phyloP scores from a whole-genome alignment of 2,329 filamentous ascomycete genomes.

The Lizonia empirigonia region DNA sequence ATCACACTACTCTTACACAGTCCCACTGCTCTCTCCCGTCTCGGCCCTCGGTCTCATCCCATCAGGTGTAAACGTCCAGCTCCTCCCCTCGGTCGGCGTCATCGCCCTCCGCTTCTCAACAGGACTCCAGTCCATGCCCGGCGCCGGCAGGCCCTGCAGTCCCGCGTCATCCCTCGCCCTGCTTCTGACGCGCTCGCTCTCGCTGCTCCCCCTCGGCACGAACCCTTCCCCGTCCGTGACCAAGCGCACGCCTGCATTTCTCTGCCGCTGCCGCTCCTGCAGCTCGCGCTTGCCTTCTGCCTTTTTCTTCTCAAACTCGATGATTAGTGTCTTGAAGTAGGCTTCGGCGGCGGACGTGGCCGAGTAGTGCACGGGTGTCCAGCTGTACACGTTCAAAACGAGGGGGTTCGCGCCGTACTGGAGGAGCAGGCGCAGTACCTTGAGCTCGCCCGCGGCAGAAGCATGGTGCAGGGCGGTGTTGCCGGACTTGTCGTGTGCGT shows the following conservation, averaged over 20 bases:
- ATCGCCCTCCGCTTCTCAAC: slow-evolving; percentile 47
- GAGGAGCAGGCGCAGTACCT: slow-evolving; percentile 76
- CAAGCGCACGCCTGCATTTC: slow-evolving; percentile 43
- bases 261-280: slow-evolving; percentile 39
- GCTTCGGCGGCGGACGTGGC: slow-evolving; percentile 83
- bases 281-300: slow-evolving; percentile 48
- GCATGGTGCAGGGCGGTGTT: slow-evolving; percentile 90
- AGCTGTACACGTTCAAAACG: slow-evolving; percentile 74
- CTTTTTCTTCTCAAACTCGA: slow-evolving; percentile 70
- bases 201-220: slow-evolving; percentile 8
- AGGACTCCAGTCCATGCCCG: slow-evolving; percentile 48
- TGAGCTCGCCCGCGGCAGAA: slow-evolving; percentile 77
- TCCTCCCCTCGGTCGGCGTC: slow-evolving; percentile 47
- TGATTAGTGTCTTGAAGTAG: slow-evolving; percentile 78
- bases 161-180: slow-evolving; percentile 44
- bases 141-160: slow-evolving; percentile 37
- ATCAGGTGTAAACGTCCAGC: slow-evolving; percentile 37
- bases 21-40: slow-evolving; percentile 46
- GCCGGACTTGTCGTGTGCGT: slow-evolving; percentile 67
- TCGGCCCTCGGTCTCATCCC: slow-evolving; percentile 44
- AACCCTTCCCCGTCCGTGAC: slow-evolving; percentile 40
- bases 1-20: slow-evolving; percentile 18
- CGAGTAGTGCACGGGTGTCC: slow-evolving; percentile 83
- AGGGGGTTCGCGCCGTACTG: slow-evolving; percentile 78
- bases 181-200: slow-evolving; percentile 18